Percentiles rank a stretch among this genome's conserved stretches.
Evolutionary conservation across 2,329 filamentous ascomycete genomes (phyloP).

Genomic region (Colletotrichum sp.): DNA sequence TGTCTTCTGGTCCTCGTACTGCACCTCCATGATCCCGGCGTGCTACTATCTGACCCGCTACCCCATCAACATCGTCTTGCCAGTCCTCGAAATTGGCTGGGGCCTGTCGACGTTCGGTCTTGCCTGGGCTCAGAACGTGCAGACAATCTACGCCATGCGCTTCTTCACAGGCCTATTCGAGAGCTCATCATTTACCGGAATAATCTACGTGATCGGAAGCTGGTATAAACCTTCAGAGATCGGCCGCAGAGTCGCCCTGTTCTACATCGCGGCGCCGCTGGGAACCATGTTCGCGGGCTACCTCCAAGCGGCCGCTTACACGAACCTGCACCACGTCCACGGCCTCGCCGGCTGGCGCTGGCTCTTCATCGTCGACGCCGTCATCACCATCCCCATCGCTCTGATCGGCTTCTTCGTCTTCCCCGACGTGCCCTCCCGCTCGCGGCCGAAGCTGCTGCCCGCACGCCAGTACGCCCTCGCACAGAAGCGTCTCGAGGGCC

Average conservation of each 20-base stretch:
- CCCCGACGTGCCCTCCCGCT: slow-evolving; percentile 33
- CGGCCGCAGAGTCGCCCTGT: slow-evolving; percentile 56
- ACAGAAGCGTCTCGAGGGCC: slow-evolving; percentile 30
- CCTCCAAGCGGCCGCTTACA: slow-evolving; percentile 58
- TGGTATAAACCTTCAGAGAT: slow-evolving; percentile 44
- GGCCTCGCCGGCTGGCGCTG: slow-evolving; percentile 57
- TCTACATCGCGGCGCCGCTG: slow-evolving; percentile 54
- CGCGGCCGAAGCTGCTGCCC: slow-evolving; percentile 34
- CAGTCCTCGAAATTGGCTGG: slow-evolving; percentile 34
- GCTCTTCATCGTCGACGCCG: slow-evolving; percentile 65
- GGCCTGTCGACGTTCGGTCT: slow-evolving; percentile 33
- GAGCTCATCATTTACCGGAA: slow-evolving; percentile 31
- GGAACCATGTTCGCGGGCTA: slow-evolving; percentile 63
- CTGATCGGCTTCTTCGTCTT: slow-evolving; percentile 46
- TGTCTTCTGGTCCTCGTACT: slow-evolving; percentile 42
- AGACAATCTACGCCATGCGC: slow-evolving; percentile 43
- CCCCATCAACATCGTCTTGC: slow-evolving; percentile 39
- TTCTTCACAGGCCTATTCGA: slow-evolving; percentile 49
- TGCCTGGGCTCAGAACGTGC: slow-evolving; percentile 33
- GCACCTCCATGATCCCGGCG: slow-evolving; percentile 43
- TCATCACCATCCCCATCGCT: slow-evolving; percentile 61
- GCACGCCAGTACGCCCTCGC: slow-evolving; percentile 32
- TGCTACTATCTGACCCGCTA: slow-evolving; percentile 40
- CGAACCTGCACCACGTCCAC: slow-evolving; percentile 54
- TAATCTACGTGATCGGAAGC: slow-evolving; percentile 43